Conservation (phyloP, 1,139 yeast genomes). For the Blastobotrys aristatus region DNA sequence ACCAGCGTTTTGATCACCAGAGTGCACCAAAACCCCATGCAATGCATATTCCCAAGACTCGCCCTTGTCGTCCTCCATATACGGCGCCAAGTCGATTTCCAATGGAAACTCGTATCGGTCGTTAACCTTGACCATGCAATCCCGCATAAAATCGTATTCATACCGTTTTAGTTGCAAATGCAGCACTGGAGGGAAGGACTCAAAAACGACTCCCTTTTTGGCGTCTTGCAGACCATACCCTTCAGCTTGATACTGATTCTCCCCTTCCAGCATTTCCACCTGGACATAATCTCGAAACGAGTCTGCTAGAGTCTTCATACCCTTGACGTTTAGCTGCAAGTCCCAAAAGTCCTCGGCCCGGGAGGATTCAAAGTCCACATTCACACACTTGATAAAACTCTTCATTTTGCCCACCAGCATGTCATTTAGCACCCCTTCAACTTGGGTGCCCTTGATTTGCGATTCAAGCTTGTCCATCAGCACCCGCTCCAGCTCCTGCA, state of each 20-base stretch:
- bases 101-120: slow-evolving; percentile 91
- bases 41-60: slow-evolving; percentile 74
- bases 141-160: slow-evolving; percentile 89
- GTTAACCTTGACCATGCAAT: slow-evolving; percentile 83
- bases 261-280: slow-evolving; percentile 86
- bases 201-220: slow-evolving; percentile 90
- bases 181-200: slow-evolving; percentile 84
- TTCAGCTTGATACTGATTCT: slow-evolving; percentile 91
- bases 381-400: slow-evolving; percentile 84
- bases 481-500: slow-evolving; percentile 91
- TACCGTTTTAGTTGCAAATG: slow-evolving; percentile 91
- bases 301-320: slow-evolving; percentile 62
- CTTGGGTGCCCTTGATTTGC: slow-evolving; percentile 85
- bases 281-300: slow-evolving; percentile 86
- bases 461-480: slow-evolving; percentile 91
- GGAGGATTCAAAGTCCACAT: slow-evolving; percentile 93
- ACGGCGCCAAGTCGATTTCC: slow-evolving; percentile 73
- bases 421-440: slow-evolving; percentile 72
- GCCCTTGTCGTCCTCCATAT: slow-evolving; percentile 51
- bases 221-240: slow-evolving; percentile 94
- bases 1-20: slow-evolving; percentile 93
- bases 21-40: slow-evolving; percentile 93
- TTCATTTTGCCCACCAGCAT: slow-evolving; percentile 97
- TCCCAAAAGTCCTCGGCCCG: slow-evolving; percentile 97
- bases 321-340: slow-evolving; percentile 88